Evolutionary conservation across 1,284 basidiomycete genomes (phyloP).

Genomic region (Ustilago nuda): DNA sequence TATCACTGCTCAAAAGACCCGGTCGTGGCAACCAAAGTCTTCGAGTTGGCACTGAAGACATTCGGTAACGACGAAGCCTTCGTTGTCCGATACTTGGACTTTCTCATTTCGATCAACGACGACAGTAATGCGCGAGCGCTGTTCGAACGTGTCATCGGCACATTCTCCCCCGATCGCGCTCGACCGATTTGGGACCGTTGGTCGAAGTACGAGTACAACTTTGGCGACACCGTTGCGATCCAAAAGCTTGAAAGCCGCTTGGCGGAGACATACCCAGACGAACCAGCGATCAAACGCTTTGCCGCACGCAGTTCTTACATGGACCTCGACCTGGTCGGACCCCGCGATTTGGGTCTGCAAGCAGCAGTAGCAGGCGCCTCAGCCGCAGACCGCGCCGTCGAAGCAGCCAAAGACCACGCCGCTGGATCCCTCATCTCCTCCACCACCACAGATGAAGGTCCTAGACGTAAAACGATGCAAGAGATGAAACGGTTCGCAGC

Average conservation of each 20-base stretch:
- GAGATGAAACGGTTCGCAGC: slow-evolving; percentile 44
- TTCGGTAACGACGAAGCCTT: slow-evolving; percentile 82
- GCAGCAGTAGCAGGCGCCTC: slow-evolving; percentile 27
- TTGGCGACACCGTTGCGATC: slow-evolving; percentile 88
- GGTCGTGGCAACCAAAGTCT: slow-evolving; percentile 87
- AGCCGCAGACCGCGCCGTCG: slow-evolving; percentile 51
- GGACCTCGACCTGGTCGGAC: slow-evolving; percentile 87
- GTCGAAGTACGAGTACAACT: slow-evolving; percentile 94
- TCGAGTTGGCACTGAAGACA: slow-evolving; percentile 89
- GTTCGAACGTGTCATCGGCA: slow-evolving; percentile 87
- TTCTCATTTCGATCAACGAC: slow-evolving; percentile 94
- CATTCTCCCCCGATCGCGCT: slow-evolving; percentile 82
- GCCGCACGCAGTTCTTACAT: slow-evolving; percentile 89
- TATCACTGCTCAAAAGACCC: slow-evolving; percentile 92
- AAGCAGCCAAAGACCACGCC: slow-evolving; percentile 31
- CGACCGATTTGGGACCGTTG: slow-evolving; percentile 93
- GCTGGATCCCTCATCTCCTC: background rate
- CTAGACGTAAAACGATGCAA: slow-evolving; percentile 59
- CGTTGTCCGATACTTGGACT: slow-evolving; percentile 88
- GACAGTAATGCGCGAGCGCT: slow-evolving; percentile 94
- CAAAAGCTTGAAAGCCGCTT: slow-evolving; percentile 90
- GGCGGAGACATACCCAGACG: slow-evolving; percentile 85
- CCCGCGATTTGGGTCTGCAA: slow-evolving; percentile 83
- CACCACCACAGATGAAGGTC: slow-evolving; percentile 39
- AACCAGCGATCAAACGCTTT: slow-evolving; percentile 89